Evolutionary conservation across 75 land plant species (phyloP).

Genomic region (Sequoia sempervirens): DNA sequence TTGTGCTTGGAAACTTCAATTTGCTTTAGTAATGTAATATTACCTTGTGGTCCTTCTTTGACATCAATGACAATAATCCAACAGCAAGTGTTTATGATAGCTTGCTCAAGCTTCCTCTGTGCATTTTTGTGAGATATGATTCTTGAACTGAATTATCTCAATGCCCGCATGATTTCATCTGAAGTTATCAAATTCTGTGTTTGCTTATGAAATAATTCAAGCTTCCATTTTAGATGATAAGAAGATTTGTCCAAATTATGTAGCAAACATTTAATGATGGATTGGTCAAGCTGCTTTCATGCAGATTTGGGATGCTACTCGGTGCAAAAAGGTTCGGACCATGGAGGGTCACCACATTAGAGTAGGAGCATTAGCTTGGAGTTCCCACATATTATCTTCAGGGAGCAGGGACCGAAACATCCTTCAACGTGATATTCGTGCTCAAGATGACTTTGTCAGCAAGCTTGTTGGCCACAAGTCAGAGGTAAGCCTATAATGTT

Average conservation of each 20-base stretch:
- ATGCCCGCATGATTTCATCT: not conserved
- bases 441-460: constrained; percentile 64
- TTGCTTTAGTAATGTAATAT: too few relatives aligned
- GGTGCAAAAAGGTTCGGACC: constrained; percentile 80
- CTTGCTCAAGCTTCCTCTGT: not conserved
- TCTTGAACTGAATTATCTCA: not conserved
- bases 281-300: not conserved
- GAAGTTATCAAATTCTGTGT: not conserved
- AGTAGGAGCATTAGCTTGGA: constrained; percentile 94
- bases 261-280: not conserved
- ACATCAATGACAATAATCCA: too few relatives aligned
- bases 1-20: too few relatives aligned
- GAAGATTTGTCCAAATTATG: not conserved
- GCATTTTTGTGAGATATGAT: constrained; percentile 37
- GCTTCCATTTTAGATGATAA: not conserved
- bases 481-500: constrained; percentile 45
- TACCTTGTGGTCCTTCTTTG: too few relatives aligned
- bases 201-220: not conserved
- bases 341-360: constrained; percentile 92
- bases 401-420: constrained; percentile 95
- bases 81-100: not conserved
- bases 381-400: constrained; percentile 78
- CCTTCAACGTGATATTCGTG: constrained; percentile 93
- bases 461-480: constrained; percentile 95
- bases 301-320: constrained; percentile 95